Base-by-base conservation (phyloP, 2,329 filamentous ascomycete genomes). In the Aureobasidium mangrovei region DNA sequence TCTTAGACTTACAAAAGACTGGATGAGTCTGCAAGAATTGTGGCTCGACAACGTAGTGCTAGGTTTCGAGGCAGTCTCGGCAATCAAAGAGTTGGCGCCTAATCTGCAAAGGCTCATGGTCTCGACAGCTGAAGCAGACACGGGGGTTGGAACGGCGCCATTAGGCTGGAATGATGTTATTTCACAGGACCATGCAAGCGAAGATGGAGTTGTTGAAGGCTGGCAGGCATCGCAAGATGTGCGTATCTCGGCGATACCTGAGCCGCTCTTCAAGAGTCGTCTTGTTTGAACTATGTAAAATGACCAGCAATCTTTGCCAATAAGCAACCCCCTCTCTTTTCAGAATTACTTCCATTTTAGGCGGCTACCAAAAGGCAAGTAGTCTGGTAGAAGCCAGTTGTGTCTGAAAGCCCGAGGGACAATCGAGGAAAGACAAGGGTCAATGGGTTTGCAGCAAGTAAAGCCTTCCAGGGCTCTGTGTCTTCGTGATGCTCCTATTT, bases 231-330 rank as follows among this genome's bases (percentile, higher is more conserved):
- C 33, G 6, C 47, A 18, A 18, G 12, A 35, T 35, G 29, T 51
- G 38, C 38, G 47, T 3, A n/a, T 35, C 9, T 51, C 47, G 33
- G 47, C 47, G 7, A 33, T 51, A 18, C 47, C 47, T 35, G 47
- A 24, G 5, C 38, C 47, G 12, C 47, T 51, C 28, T 51, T 51
- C 12, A n/a, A 35, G 6, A 7, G 24, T 42, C 47, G 31, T 35
- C 38, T 42, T 33, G 38, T 26, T 41, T 51, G 38, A 49, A 26
- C 10, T 47, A 26, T 8, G 4, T 2, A 12, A 10, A 35, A 7
- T 47, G 7, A 26, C 26, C 31, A 40, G 32, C 32, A 35, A 7
- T 35, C 32, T 35, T 35, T 35, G 7, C 32, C 32, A 35, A 7
- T 2, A 35, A 7, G 18, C 18, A 18, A 18, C 18, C 18, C 1